A percentile compares a stretch with the other conserved stretches of the same genome.
Conservation (phyloP, 306 rosid genomes). For the Vigna unguiculata region DNA sequence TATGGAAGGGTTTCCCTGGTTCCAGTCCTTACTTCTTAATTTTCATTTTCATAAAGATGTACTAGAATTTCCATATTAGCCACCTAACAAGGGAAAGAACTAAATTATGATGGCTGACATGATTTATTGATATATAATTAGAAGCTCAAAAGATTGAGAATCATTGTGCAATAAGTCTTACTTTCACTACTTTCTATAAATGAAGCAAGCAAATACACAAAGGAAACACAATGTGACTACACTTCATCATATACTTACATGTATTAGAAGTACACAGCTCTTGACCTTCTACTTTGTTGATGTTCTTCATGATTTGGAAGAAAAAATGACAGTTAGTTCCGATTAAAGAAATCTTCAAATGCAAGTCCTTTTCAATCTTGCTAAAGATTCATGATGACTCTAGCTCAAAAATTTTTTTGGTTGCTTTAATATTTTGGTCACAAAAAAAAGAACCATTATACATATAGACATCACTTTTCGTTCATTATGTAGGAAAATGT, state of each 20-base stretch:
- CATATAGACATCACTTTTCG: background rate
- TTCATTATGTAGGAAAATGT: slow-evolving; percentile 11
- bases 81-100: background rate
- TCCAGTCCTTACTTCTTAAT: background rate
- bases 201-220: slow-evolving; percentile 18
- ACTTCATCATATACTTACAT: slow-evolving; percentile 76
- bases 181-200: slow-evolving; percentile 10
- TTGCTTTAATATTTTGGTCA: too few species aligned
- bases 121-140: background rate
- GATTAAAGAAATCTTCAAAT: background rate
- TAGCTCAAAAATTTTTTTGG: too few species aligned
- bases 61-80: background rate
- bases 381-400: too few species aligned
- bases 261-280: slow-evolving; percentile 97
- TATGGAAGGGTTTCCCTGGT: background rate
- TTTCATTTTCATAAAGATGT: slow-evolving; percentile 3
- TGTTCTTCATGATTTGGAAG: slow-evolving; percentile 68
- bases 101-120: background rate
- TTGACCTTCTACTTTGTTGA: slow-evolving; percentile 96
- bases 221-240: slow-evolving; percentile 15
- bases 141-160: slow-evolving; percentile 24
- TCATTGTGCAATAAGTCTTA: background rate
- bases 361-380: background rate
- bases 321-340: slow-evolving; percentile 12
- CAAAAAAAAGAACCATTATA: background rate